Conservation (phyloP, 2,329 filamentous ascomycete genomes). For the Anthostomella pinea region DNA sequence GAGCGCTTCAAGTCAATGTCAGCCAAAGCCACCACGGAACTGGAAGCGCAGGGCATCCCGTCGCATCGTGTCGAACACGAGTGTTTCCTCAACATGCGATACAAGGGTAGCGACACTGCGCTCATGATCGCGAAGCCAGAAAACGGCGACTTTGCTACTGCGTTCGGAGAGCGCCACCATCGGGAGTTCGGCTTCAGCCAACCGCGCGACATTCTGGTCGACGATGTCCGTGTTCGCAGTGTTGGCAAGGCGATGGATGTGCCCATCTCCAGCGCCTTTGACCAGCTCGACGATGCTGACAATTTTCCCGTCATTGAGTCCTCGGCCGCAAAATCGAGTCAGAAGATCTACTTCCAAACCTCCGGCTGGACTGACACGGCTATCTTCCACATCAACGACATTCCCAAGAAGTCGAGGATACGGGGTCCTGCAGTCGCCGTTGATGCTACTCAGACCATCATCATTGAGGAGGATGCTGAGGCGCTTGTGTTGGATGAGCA, state of each 20-base stretch:
- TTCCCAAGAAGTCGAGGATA: slow-evolving; percentile 8
- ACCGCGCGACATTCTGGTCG: slow-evolving; percentile 38
- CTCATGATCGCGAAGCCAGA: slow-evolving; percentile 38
- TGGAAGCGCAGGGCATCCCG: slow-evolving; percentile 42
- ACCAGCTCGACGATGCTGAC: slow-evolving; percentile 7
- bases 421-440: slow-evolving; percentile 4
- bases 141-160: slow-evolving; percentile 31
- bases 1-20: slow-evolving; percentile 30
- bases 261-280: slow-evolving; percentile 8
- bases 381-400: slow-evolving; percentile 11
- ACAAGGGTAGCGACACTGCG: slow-evolving; percentile 41
- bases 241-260: slow-evolving; percentile 26
- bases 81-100: slow-evolving; percentile 42
- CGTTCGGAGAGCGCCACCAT: slow-evolving; percentile 36
- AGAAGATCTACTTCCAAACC: slow-evolving; percentile 23
- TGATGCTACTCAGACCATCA: slow-evolving; percentile 7
- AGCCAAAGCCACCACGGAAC: slow-evolving; percentile 33
- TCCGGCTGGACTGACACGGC: slow-evolving; percentile 14
- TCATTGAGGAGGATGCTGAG: slow-evolving; percentile 17
- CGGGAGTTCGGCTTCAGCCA: slow-evolving; percentile 42
- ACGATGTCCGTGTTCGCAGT: slow-evolving; percentile 41
- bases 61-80: slow-evolving; percentile 39
- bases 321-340: slow-evolving; percentile 6
- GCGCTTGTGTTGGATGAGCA: slow-evolving; percentile 32
- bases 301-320: slow-evolving; percentile 3